These are phyloP conservation scores for Juncus effusus DNA, from an alignment of 176 grass and related monocot species.

Conservation along the genomic window DNA sequence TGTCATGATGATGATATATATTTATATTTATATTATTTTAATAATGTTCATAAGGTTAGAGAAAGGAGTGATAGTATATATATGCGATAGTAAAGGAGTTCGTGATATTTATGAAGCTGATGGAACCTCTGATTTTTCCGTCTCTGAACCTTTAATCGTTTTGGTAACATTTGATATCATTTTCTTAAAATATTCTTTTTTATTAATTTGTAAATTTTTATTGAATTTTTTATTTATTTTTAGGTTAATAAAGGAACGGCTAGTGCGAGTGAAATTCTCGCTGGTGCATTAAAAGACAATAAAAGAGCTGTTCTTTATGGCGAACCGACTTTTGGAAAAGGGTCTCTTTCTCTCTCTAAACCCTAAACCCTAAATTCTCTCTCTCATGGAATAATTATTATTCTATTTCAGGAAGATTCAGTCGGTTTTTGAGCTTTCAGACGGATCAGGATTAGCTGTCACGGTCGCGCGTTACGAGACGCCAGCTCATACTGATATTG, in stretches of 20 bases:
- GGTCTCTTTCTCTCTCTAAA: slow-evolving; percentile 33
- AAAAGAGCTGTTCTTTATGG: slow-evolving; percentile 86
- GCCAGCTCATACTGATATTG: slow-evolving; percentile 67
- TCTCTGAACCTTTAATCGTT: slow-evolving; percentile 81
- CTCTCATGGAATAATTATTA: background rate
- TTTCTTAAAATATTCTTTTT: background rate
- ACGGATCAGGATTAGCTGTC: slow-evolving; percentile 81
- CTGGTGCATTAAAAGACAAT: slow-evolving; percentile 90
- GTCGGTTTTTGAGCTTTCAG: slow-evolving; percentile 80
- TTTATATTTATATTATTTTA: background rate
- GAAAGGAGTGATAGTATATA: slow-evolving; percentile 97
- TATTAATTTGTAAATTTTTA: slow-evolving; percentile 2
- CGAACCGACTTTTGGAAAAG: slow-evolving; percentile 94
- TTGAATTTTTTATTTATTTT: background rate
- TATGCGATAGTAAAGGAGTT: slow-evolving; percentile 79
- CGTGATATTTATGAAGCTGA: slow-evolving; percentile 99
- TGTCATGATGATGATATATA: slow-evolving; percentile 3
- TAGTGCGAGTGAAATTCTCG: slow-evolving; percentile 94
- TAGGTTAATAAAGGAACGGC: slow-evolving; percentile 98
- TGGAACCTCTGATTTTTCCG: slow-evolving; percentile 60
- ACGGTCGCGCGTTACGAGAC: slow-evolving; percentile 92
- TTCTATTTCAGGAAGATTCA: slow-evolving; percentile 76
- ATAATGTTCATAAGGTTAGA: slow-evolving; percentile 58
- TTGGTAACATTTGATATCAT: slow-evolving; percentile 48
- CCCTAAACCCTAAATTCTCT: background rate